Percentiles rank a stretch among this genome's conserved stretches.
These are phyloP conservation scores for Lepidium aucheri DNA, from an alignment of 345 rosid species.

Conservation along the genomic window DNA sequence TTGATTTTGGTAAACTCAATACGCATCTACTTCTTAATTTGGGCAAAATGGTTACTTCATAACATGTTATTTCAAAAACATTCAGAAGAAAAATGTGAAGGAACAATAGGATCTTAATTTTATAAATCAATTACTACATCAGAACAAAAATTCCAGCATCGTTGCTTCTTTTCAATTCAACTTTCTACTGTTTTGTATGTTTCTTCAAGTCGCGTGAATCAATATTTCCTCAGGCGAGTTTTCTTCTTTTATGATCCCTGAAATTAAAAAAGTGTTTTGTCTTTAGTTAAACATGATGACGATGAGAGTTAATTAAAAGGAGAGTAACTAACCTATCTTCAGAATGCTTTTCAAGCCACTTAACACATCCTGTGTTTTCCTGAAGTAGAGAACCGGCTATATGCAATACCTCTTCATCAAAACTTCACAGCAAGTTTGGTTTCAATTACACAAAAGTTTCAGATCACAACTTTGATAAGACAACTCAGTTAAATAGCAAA, in stretches of 20 bases:
- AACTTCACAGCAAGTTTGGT: slow-evolving; percentile 32
- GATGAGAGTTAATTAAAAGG: not conserved
- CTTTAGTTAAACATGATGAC: not conserved
- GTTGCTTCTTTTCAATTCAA: not conserved
- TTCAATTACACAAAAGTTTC: not conserved
- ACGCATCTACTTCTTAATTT: not conserved
- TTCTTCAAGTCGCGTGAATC: not conserved
- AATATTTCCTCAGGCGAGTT: slow-evolving; percentile 14
- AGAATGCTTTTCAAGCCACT: slow-evolving; percentile 47
- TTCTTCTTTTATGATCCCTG: slow-evolving; percentile 35
- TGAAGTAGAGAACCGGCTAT: slow-evolving; percentile 57
- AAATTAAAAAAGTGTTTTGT: not conserved
- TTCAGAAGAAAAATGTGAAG: not conserved
- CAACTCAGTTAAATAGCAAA: not conserved
- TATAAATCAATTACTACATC: not conserved
- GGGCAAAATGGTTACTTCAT: not conserved
- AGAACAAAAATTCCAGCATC: not conserved
- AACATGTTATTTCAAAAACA: not conserved
- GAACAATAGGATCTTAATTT: not conserved
- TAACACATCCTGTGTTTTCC: slow-evolving; percentile 48
- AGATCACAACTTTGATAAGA: not conserved
- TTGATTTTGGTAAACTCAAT: not conserved
- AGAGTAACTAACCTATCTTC: slow-evolving; percentile 34
- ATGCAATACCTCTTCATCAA: slow-evolving; percentile 67
- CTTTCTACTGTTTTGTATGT: slow-evolving; percentile 1